These are phyloP conservation scores for Tilletia setariae DNA, from an alignment of 1,284 basidiomycete genomes.

Conservation along the genomic window DNA sequence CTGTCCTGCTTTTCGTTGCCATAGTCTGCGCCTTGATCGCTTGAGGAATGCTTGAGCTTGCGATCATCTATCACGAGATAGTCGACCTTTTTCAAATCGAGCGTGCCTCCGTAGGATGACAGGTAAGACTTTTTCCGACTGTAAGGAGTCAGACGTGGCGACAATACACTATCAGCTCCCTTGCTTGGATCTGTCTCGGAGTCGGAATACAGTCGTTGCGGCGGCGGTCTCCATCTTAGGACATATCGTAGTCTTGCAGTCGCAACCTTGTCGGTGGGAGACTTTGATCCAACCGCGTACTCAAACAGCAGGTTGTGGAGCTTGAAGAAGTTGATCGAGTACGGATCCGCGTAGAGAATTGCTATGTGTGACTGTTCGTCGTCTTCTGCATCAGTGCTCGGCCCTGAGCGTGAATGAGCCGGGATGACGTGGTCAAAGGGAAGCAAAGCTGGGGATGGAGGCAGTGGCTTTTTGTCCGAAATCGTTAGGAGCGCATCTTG, in stretches of 20 bases:
- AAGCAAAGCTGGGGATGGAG: neutral
- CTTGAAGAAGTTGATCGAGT: slow-evolving; percentile 33
- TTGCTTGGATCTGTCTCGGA: neutral
- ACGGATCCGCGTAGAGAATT: slow-evolving; percentile 47
- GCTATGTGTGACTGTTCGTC: slow-evolving; percentile 12
- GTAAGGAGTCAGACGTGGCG: neutral
- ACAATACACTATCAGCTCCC: neutral
- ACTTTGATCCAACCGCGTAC: slow-evolving; percentile 12
- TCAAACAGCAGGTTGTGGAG: slow-evolving; percentile 34
- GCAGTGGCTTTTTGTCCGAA: neutral
- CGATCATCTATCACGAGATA: slow-evolving; percentile 72
- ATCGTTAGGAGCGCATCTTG: slow-evolving; percentile 14
- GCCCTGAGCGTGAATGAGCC: neutral
- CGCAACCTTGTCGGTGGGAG: neutral
- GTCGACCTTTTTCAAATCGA: slow-evolving; percentile 95
- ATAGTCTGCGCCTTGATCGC: neutral
- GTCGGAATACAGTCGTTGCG: neutral
- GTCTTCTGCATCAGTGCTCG: neutral
- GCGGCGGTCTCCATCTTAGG: slow-evolving; percentile 45
- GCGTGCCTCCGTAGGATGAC: slow-evolving; percentile 82
- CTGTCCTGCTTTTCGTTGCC: neutral
- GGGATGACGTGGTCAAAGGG: slow-evolving; percentile 35
- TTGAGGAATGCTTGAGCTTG: slow-evolving; percentile 22
- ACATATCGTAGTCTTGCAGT: slow-evolving; percentile 31
- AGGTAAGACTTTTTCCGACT: slow-evolving; percentile 57